Evolutionary conservation across 1,284 basidiomycete species (phyloP), one percentile per base, ranked within the genome.

Genomic region (Pseudozyma sp.): DNA sequence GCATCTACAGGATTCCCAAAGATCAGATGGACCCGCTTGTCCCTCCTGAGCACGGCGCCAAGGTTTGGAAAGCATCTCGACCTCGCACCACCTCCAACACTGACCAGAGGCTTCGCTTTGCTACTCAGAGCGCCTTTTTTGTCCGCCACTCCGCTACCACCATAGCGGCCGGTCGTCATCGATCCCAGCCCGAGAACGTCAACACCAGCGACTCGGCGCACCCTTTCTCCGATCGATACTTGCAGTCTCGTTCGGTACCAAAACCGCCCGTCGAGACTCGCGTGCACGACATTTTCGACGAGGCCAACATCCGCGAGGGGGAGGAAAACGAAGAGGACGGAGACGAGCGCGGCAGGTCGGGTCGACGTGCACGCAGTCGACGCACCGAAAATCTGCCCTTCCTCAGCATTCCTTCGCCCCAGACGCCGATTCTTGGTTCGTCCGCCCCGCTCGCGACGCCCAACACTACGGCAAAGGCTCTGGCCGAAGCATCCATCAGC

Each of bases 361-460:
- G 68, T 13, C 64, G 75, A 17, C 53, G 68, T 16, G 71, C 75
- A 24, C 67, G 75, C 39, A 74, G 70, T 42, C 69, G 75, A n/a
- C 61, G 60, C 30, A 63, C 70, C 16, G 75, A 77, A 17, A 73
- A 73, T 13, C 44, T 77, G 37, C 75, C 75, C 3, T 77, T 73
- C 55, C 68, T 77, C 30, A 74, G 70, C 60, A 70, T 54, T 29
- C 72, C 72, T 19, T 59, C 71, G 3, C 67, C 71, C 0, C 55
- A 58, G 37, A 46, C 59, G 3, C 59, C 71, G 8, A 47, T 57
- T 33, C 51, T 69, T 6, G 35, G 47, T n/a, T 9, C 55, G 1
- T 34, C 56, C 6, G 35, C 60, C 1, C n/a, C 33, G 2, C 17
- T 46, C 31, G 11, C 17, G 8, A 16, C 54, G 7, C 33, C 24